Conservation (phyloP, 495 filamentous ascomycete species). For the Tirmania nivea region DNA sequence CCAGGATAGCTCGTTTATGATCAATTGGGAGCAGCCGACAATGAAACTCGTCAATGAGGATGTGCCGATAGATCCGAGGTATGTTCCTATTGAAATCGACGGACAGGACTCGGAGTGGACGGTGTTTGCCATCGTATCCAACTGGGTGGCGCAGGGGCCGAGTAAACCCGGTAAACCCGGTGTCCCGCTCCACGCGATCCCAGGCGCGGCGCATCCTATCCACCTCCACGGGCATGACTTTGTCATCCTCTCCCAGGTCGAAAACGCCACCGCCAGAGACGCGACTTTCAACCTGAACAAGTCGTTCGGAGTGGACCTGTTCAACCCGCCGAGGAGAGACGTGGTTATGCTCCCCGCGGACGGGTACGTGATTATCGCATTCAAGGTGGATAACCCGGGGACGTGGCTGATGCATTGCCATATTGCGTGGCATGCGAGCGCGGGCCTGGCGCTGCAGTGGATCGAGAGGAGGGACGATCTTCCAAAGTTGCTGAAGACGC, state of each 20-base stretch:
- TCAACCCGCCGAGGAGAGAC: slow-evolving; percentile 38
- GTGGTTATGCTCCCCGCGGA: slow-evolving; percentile 31
- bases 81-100: neutral
- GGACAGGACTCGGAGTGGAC: neutral
- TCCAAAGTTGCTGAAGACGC: neutral
- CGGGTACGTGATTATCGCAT: slow-evolving; percentile 31
- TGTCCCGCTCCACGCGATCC: neutral
- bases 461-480: slow-evolving; percentile 27
- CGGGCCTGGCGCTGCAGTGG: slow-evolving; percentile 29
- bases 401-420: slow-evolving; percentile 38
- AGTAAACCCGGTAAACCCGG: too few relatives aligned
- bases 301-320: slow-evolving; percentile 9
- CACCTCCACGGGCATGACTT: slow-evolving; percentile 41
- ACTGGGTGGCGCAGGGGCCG: neutral
- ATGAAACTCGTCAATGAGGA: neutral
- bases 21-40: neutral
- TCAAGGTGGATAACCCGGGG: slow-evolving; percentile 37
- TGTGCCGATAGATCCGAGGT: neutral
- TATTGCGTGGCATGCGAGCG: slow-evolving; percentile 32
- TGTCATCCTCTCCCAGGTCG: slow-evolving; percentile 28
- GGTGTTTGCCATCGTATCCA: neutral
- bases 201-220: slow-evolving; percentile 22
- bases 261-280: slow-evolving; percentile 16
- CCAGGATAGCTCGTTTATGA: neutral
- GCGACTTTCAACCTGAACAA: slow-evolving; percentile 12